Percentiles rank a stretch among this genome's conserved stretches.
Conservation (phyloP, 2,329 filamentous ascomycete species). For the Rutstroemia sydowiana region DNA sequence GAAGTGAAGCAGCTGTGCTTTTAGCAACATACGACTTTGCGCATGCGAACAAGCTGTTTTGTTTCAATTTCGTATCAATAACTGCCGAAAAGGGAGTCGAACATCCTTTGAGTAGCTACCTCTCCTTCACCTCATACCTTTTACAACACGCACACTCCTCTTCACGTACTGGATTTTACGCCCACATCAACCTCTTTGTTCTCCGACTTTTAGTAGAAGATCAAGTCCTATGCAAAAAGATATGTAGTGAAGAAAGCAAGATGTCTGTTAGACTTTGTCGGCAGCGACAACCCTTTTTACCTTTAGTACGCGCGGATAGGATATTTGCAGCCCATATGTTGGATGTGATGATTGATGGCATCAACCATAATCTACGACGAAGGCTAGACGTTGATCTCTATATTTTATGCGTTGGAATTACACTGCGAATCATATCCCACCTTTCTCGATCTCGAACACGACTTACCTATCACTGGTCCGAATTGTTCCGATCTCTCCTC, state of each 20-base stretch:
- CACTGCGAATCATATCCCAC: conserved; percentile 76
- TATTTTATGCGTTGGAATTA: conserved; percentile 70
- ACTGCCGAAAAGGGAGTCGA: conserved; percentile 58
- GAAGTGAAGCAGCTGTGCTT: conserved; percentile 69
- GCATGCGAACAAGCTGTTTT: conserved; percentile 92
- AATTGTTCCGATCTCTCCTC: conserved; percentile 84
- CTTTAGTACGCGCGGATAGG: conserved; percentile 63
- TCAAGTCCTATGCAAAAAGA: conserved; percentile 67
- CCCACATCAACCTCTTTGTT: conserved; percentile 77
- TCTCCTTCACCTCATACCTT: conserved; percentile 87
- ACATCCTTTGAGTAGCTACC: conserved; percentile 69
- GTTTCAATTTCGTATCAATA: conserved; percentile 68
- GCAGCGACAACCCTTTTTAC: conserved; percentile 80
- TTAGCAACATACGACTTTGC: conserved; percentile 89
- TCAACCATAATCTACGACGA: conserved; percentile 87
- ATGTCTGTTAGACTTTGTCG: conserved; percentile 74
- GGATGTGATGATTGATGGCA: conserved; percentile 81
- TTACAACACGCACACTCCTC: conserved; percentile 90
- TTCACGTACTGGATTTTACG: conserved; percentile 68
- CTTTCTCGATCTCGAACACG: conserved; percentile 76
- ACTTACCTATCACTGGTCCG: conserved; percentile 86
- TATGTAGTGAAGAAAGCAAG: conserved; percentile 74
- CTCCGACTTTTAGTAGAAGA: conserved; percentile 85
- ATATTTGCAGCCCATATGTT: conserved; percentile 69
- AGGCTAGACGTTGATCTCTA: conserved; percentile 82